A percentile compares a stretch with the other conserved stretches of the same genome.
These are phyloP conservation scores for Leishmania amazonensis DNA, from an alignment of 208 protist genomes.

Conservation along the genomic window DNA sequence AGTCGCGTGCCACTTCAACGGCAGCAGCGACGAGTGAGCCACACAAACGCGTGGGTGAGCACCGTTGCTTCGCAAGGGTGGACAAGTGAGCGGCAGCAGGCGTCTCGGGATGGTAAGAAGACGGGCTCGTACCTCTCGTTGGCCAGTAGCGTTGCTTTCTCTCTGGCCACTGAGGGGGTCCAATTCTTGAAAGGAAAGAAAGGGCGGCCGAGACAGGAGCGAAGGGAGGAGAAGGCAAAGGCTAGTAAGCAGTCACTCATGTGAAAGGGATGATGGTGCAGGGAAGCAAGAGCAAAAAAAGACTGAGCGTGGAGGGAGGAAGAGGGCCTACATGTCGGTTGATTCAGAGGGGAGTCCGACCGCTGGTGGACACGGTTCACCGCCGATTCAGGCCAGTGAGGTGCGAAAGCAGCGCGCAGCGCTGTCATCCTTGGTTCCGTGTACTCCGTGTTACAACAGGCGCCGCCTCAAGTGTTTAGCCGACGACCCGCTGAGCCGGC, in stretches of 20 bases:
- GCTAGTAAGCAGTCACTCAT: not conserved
- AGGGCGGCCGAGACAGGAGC: not conserved
- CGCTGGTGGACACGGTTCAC: constrained; percentile 7
- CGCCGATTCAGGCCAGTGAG: not conserved
- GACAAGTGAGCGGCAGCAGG: not conserved
- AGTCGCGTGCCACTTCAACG: not conserved
- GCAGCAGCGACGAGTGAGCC: not conserved
- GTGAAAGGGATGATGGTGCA: not conserved
- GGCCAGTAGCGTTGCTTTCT: not conserved
- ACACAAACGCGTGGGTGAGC: not conserved
- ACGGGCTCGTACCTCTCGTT: not conserved
- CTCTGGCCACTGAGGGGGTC: not conserved
- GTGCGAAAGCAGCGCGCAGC: not conserved
- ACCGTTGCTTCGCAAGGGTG: not conserved
- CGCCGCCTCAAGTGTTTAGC: not conserved
- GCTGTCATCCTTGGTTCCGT: not conserved
- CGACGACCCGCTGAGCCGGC: not conserved
- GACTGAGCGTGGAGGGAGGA: not conserved
- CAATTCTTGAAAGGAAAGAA: not conserved
- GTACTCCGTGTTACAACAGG: not conserved
- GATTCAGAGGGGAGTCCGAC: not conserved
- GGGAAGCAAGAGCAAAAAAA: not conserved
- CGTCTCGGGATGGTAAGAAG: not conserved
- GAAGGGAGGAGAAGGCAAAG: not conserved
- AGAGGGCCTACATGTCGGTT: not conserved